Evolutionary conservation across 176 grass and related monocot species (phyloP).

Genomic region (Avena atlantica): DNA sequence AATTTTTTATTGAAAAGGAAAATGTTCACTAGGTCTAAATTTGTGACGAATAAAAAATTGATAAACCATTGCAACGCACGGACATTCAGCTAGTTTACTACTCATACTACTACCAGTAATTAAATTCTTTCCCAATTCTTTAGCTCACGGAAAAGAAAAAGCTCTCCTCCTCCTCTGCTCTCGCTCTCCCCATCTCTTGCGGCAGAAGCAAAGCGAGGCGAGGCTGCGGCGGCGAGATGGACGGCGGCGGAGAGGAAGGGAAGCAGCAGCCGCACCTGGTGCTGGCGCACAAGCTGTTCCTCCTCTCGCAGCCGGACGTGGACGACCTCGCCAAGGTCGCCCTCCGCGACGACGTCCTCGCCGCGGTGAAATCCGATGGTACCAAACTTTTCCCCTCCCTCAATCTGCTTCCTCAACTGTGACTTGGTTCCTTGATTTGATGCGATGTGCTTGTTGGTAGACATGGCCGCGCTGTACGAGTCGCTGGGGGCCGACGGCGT

Average conservation of each 20-base stretch:
- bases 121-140: slow-evolving; percentile 22
- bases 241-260: slow-evolving; percentile 59
- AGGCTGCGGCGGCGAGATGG: slow-evolving; percentile 39
- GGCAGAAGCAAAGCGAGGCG: slow-evolving; percentile 53
- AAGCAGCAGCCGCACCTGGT: slow-evolving; percentile 82
- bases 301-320: slow-evolving; percentile 75
- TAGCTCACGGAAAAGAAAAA: not conserved
- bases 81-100: too few relatives aligned
- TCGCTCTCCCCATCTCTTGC: slow-evolving; percentile 40
- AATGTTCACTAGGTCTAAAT: too few relatives aligned
- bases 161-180: not conserved
- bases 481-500: slow-evolving; percentile 63
- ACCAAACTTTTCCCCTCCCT: not conserved
- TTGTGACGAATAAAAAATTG: too few relatives aligned
- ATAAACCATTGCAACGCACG: too few relatives aligned
- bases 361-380: slow-evolving; percentile 83
- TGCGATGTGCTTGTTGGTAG: slow-evolving; percentile 43
- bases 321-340: slow-evolving; percentile 93
- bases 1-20: too few relatives aligned
- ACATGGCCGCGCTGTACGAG: slow-evolving; percentile 85
- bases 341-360: slow-evolving; percentile 82
- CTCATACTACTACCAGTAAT: not conserved
- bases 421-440: slow-evolving; percentile 8
- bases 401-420: slow-evolving; percentile 1
- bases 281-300: slow-evolving; percentile 88